Base-by-base conservation (phyloP, 1,284 basidiomycete genomes). In the Thecaphora thlaspeos region DNA sequence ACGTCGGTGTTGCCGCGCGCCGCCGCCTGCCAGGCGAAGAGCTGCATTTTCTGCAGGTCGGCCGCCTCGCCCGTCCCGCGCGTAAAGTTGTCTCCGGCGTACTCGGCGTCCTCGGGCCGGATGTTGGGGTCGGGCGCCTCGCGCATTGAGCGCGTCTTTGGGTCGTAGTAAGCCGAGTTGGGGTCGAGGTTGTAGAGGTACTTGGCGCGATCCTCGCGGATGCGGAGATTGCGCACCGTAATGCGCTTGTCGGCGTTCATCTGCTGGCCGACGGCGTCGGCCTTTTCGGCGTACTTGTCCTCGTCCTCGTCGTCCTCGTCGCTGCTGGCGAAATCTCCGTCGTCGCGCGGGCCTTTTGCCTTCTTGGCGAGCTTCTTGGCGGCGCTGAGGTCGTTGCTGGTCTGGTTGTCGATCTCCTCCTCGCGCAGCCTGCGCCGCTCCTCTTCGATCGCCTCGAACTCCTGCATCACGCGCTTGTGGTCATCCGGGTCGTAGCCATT, bases 81-180 rank as follows among this genome's bases (percentile, higher is more conserved):
- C 49, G 87, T 82, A 80, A 96, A 98, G 80, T 98, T 97, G 80
- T 99, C 95, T 14, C 94, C 94, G 10, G 92, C 91, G 73, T 95
- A 97, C 73, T 83, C 83, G 34, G 91, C 86, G 28, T 97, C 94
- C 79, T 96, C 91, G 12, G 89, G 82, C 2, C 85, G 81, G 30
- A 90, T 81, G 65, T 86, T 85, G 68, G 85, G 85, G 15, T 87
- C 71, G 0, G 95, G 94, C 36, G 94, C 93, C 75, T 98, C 94
- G 79, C 95, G 89, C 95, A 99, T 99, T 3, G 94, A 95, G 66
- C 95, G 87, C 23, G 95, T 98, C 82, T 99, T 99, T 44, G 95
- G 95, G 76, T 99, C 95, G 77, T 99, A 99, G 82, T 98, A 95
- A 12, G 95, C 94, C 70, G 90, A 93, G 1, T 91, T 87, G 4